phyloP scores from a whole-genome alignment of 306 rosid genomes.

The Lathyrus sativus region DNA sequence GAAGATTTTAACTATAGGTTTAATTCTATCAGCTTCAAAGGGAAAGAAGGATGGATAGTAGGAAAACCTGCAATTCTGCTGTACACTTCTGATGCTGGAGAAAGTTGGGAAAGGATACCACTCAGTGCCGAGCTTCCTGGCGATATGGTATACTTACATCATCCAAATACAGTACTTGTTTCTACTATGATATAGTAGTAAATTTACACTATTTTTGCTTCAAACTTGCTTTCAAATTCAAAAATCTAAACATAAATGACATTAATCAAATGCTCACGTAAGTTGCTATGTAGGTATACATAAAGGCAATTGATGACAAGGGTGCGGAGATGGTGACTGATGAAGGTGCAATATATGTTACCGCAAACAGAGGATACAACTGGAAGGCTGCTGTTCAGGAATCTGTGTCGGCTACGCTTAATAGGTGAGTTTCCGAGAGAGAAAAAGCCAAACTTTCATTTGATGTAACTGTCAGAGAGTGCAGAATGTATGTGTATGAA shows the following conservation, averaged over 20 bases:
- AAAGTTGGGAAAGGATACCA: slow-evolving; percentile 89
- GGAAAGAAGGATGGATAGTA: slow-evolving; percentile 95
- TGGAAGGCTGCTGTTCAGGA: slow-evolving; percentile 99
- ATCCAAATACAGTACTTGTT: background rate
- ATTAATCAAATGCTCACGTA: background rate
- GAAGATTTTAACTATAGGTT: slow-evolving; percentile 95
- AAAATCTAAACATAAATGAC: background rate
- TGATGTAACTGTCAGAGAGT: slow-evolving; percentile 8
- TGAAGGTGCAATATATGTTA: slow-evolving; percentile 90
- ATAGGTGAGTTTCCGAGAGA: slow-evolving; percentile 60
- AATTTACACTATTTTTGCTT: slow-evolving; percentile 2
- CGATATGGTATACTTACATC: slow-evolving; percentile 62
- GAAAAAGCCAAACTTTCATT: slow-evolving; percentile 11
- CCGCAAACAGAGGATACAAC: slow-evolving; percentile 88
- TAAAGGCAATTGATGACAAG: slow-evolving; percentile 89
- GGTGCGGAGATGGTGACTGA: slow-evolving; percentile 99
- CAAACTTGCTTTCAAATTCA: background rate
- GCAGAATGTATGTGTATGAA: slow-evolving; percentile 1
- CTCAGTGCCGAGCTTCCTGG: slow-evolving; percentile 92
- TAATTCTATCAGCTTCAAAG: slow-evolving; percentile 87
- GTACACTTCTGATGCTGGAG: slow-evolving; percentile 87
- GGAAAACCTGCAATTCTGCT: slow-evolving; percentile 89
- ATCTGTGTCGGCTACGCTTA: slow-evolving; percentile 96
- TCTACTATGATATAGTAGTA: no score
- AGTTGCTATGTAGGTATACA: slow-evolving; percentile 67